Percentiles rank a stretch among this genome's conserved stretches.
Conservation (phyloP, 2,329 filamentous ascomycete genomes). For the Akanthomyces lecanii region DNA sequence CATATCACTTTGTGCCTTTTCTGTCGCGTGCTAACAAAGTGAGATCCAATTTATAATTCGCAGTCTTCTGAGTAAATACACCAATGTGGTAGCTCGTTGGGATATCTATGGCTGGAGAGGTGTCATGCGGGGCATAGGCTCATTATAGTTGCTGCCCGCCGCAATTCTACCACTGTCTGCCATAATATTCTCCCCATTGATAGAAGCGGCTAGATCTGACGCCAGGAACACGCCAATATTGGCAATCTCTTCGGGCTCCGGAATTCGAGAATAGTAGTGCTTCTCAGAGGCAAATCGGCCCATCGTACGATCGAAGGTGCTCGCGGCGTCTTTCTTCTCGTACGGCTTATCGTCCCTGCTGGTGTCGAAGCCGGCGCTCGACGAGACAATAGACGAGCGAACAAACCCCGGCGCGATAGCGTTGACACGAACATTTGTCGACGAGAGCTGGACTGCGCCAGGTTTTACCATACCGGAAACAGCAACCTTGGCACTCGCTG, state of each 20-base stretch:
- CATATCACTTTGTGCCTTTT: not conserved
- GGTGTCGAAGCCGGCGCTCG: not conserved
- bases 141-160: constrained; percentile 14
- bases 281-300: not conserved
- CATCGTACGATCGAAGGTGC: not conserved
- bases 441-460: constrained; percentile 17
- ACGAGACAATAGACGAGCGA: constrained; percentile 16
- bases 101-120: not conserved
- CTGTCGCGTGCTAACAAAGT: not conserved
- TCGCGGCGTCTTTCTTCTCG: not conserved
- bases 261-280: constrained; percentile 20
- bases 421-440: constrained; percentile 19
- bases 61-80: no score
- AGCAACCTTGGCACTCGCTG: not conserved
- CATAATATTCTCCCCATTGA: constrained; percentile 22
- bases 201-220: constrained; percentile 16
- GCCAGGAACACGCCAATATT: constrained; percentile 21
- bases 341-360: not conserved
- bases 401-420: constrained; percentile 18
- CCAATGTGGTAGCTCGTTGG: not conserved
- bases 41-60: not conserved
- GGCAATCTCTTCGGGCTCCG: constrained; percentile 20
- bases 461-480: not conserved
- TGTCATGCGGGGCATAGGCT: constrained; percentile 8
- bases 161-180: constrained; percentile 20